Evolutionary conservation across 177 flowering plant genomes (phyloP).

Genomic region (Vitis hybrid): DNA sequence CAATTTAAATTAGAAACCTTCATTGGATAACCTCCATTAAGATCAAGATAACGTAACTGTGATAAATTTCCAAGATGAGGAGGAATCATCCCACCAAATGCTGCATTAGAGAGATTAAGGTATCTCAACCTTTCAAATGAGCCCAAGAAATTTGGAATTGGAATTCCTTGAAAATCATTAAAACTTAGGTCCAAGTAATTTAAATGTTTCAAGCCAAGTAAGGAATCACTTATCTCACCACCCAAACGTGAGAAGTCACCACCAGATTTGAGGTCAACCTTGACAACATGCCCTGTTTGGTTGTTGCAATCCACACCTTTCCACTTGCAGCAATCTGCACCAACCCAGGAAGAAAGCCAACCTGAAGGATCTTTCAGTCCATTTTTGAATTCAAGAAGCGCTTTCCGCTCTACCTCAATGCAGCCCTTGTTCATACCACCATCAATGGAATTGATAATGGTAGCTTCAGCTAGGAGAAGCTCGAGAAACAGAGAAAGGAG

Average conservation of each 20-base stretch:
- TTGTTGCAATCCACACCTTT: constrained; percentile 17
- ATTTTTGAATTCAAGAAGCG: constrained; percentile 18
- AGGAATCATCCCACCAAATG: not conserved
- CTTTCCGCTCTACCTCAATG: constrained; percentile 7
- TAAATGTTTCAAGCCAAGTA: constrained; percentile 7
- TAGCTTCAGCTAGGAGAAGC: too few relatives aligned
- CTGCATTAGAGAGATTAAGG: not conserved
- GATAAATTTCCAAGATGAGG: too few relatives aligned
- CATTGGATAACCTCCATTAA: too few relatives aligned
- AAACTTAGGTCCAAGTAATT: constrained; percentile 4
- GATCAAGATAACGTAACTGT: too few relatives aligned
- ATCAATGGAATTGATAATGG: too few relatives aligned
- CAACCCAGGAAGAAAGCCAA: constrained; percentile 30
- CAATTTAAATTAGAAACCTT: too few relatives aligned
- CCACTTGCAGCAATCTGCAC: constrained; percentile 30
- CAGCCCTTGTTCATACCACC: too few relatives aligned
- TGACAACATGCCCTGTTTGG: constrained; percentile 12
- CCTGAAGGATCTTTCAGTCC: constrained; percentile 24
- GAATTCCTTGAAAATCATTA: too few relatives aligned
- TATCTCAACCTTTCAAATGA: too few relatives aligned
- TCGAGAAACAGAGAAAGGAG: too few relatives aligned
- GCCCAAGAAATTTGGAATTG: too few relatives aligned
- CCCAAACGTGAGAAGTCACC: not conserved
- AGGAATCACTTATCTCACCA: constrained; percentile 13
- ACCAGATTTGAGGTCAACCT: constrained; percentile 11